Evolutionary conservation across 1,139 yeast species (phyloP).

Genomic region (Suhomyces taliae): DNA sequence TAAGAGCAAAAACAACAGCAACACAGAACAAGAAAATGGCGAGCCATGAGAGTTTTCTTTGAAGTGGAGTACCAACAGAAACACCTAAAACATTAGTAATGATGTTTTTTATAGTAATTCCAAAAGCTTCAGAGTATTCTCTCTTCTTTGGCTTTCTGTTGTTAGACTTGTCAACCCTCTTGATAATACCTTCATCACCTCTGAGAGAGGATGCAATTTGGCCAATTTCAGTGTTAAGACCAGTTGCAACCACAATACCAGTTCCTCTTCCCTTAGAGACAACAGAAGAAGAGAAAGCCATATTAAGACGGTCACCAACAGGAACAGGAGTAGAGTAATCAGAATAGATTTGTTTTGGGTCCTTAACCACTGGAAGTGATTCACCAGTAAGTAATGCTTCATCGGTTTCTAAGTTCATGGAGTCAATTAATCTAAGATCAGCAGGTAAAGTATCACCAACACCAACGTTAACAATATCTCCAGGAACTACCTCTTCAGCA

Average conservation of each 20-base stretch:
- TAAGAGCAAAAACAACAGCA: slow-evolving; percentile 38
- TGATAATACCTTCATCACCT: slow-evolving; percentile 25
- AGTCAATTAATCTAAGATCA: slow-evolving; percentile 42
- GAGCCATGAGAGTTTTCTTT: slow-evolving; percentile 46
- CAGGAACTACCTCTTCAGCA: slow-evolving; percentile 49
- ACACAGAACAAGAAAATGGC: slow-evolving; percentile 42
- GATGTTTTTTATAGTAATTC: slow-evolving; percentile 40
- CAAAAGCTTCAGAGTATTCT: slow-evolving; percentile 52
- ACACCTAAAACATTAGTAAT: slow-evolving; percentile 36
- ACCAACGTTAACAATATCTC: slow-evolving; percentile 44
- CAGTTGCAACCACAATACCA: slow-evolving; percentile 49
- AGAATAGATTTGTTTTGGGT: slow-evolving; percentile 22
- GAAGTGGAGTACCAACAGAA: slow-evolving; percentile 46
- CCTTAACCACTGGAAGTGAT: slow-evolving; percentile 43
- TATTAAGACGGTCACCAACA: slow-evolving; percentile 43
- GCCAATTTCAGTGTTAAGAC: slow-evolving; percentile 50
- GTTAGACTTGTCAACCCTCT: slow-evolving; percentile 24
- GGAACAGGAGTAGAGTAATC: slow-evolving; percentile 31
- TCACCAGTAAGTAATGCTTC: slow-evolving; percentile 57
- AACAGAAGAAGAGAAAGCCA: slow-evolving; percentile 46
- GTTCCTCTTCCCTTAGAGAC: slow-evolving; percentile 49
- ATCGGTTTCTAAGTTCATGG: slow-evolving; percentile 48
- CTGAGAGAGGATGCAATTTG: slow-evolving; percentile 42
- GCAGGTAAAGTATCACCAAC: slow-evolving; percentile 55
- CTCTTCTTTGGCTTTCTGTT: slow-evolving; percentile 29